Evolutionary conservation across 192 early-diverging fungal species (phyloP), one percentile per base, ranked within the genome.

Genomic region (Backusella parvicylindrica): DNA sequence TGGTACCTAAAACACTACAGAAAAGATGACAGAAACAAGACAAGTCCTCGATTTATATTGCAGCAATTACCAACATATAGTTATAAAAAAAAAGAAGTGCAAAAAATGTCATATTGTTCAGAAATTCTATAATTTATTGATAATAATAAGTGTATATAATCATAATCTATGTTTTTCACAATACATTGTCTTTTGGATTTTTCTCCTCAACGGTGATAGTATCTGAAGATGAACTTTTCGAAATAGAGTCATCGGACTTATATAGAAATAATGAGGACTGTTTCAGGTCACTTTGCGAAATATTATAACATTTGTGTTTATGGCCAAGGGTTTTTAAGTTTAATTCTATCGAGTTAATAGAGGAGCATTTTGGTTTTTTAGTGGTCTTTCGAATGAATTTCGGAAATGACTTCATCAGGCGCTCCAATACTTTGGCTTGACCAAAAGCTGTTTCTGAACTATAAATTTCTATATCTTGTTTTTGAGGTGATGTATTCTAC

Each of bases 281-380:
- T 28, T 60, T 60, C 21, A 60, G 1, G 23, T 60, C 53, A 60
- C 9, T 60, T 60, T 60, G 26, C 2, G 21, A 60, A 60, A 60
- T 60, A 30, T 60, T 60, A 60, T 60, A 60, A 12, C 53, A 60
- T 60, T 60, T 60, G 53, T 60, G 53, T 28, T 60, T 60, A 60
- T 60, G 26, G 11, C n/a, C 53, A 60, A 60, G 53, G 11, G 23
- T 30, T 60, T 60, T 60, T 28, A 60, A 28, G 12, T 60, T 28
- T 60, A 60, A 60, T 21, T 12, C 23, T 60, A 28, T 28, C 26
- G 53, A 23, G 11, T 28, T 60, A 28, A 60, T 26, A 60, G 53
- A 1, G 16, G n/a, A 13, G 23, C 23, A 60, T n/a, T 60, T 60
- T 28, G 53, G 53, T 23, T 28, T 60, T 26, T 28, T 60, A 13